Base-by-base conservation (phyloP, 2,329 filamentous ascomycete genomes). In the Periconia digitata region DNA sequence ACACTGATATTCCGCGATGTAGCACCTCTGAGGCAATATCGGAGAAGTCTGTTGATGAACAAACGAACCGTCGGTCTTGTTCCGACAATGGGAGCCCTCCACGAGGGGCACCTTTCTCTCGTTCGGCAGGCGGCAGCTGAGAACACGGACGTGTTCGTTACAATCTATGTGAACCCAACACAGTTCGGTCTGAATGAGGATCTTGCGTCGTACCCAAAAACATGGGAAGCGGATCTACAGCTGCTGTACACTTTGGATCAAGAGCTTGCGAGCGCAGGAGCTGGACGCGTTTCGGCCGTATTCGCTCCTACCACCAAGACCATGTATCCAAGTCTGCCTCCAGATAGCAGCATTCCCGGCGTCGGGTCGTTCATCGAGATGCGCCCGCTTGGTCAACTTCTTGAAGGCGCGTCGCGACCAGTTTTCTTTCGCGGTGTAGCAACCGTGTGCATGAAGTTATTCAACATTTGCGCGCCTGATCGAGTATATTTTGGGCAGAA, bases 81-180 rank as follows among this genome's bases (percentile, higher is more conserved):
- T 29, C 94, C 94, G 1, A 99, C 94, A 24, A 97, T 99, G 94
- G 94, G 94, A 54, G 94, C 94, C 42, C 81, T 99, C n/a, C 94
- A 99, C 72, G 82, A 85, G 46, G 94, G 94, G 35, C 94, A 99
- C 73, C 74, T 96, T 43, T 88, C 89, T 3, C 81, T 99, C 18
- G 87, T 96, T 63, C 87, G 90, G 50, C 82, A 85, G 59, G 94
- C 94, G 3, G 92, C 92, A 1, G 77, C 79, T 40, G 90, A 95
- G 62, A 94, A 91, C 74, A 87, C 89, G 56, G 83, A 91, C 60
- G 89, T 97, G 47, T 85, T 96, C 53, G 89, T 99, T 47, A 91
- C 87, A 67, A 86, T 97, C 59, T 99, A 92, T 71, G 89, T 99
- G 64, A 99, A 99, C 72, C 94, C 94, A 3, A 94, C 94, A 1